Evolutionary conservation across 352 stramenopile genomes (phyloP).

Genomic region (Phytophthora capsici): DNA sequence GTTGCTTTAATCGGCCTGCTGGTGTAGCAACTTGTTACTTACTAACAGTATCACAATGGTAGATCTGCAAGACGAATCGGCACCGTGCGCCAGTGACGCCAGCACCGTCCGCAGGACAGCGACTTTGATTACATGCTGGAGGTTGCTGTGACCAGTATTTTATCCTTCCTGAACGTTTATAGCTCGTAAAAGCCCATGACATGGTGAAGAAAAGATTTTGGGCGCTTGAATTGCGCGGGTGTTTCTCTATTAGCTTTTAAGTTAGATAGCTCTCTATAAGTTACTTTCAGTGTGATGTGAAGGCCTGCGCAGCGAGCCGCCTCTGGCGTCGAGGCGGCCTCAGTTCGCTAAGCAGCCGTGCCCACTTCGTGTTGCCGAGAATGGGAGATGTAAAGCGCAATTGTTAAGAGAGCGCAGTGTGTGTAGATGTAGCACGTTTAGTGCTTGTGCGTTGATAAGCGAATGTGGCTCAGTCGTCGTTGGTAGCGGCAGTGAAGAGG

Average conservation of each 20-base stretch:
- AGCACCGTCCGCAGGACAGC: neutral
- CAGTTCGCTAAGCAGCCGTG: conserved; percentile 5
- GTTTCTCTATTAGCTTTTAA: conserved; percentile 24
- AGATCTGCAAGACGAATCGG: neutral
- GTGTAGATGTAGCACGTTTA: conserved; percentile 4
- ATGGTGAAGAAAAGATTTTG: neutral
- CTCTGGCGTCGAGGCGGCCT: conserved; percentile 34
- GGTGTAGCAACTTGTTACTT: neutral
- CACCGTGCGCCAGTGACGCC: no score
- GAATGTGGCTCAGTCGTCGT: conserved; percentile 30
- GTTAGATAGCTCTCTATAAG: conserved; percentile 29
- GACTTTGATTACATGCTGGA: conserved; percentile 3
- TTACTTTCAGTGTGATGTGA: conserved; percentile 21
- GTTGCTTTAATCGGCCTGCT: no score
- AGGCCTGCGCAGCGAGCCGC: conserved; percentile 17
- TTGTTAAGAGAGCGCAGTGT: conserved; percentile 18
- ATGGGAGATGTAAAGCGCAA: conserved; percentile 31
- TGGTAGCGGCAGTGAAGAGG: conserved; percentile 35
- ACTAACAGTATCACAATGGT: no score
- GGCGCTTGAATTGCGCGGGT: conserved; percentile 12
- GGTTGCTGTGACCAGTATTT: no score
- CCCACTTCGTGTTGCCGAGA: conserved; percentile 9
- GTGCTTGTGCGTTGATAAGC: conserved; percentile 19
- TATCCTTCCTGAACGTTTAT: neutral
- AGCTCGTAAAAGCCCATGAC: neutral